Evolutionary conservation across 2,329 filamentous ascomycete species (phyloP), one percentile per base, ranked within the genome.

Genomic region (Teratosphaeria gauchensis): DNA sequence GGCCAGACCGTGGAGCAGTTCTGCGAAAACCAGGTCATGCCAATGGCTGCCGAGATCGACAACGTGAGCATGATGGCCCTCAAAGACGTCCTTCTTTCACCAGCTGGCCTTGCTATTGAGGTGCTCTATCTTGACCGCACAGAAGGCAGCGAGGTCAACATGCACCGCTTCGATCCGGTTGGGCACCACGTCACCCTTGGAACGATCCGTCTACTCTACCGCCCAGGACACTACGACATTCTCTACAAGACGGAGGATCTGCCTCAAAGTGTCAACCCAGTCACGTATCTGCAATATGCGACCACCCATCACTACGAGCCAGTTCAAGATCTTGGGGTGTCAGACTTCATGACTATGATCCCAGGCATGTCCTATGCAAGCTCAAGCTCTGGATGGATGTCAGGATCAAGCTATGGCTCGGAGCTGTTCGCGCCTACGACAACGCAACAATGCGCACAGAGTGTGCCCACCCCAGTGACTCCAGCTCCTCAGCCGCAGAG

Each of bases 61-160:
- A 86, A 96, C 67, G 77, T 96, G n/a, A 89, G 90, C 51, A 80
- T 97, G 62, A 84, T 84, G 60, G 84, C 90, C 2, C 78, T 97
- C 55, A 83, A 87, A 62, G 86, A 92, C 63, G 82, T 90, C 30
- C 80, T 97, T 3, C 83, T 97, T 62, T 87, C 89, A 69, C 89
- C 88, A 7, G 86, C 86, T 55, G 85, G 85, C 16, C 84, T 96
- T 63, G 84, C 86, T 4, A 82, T 97, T 21, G 90, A 96, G 70
- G 89, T 97, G 62, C 85, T 90, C 57, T 96, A 97, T 71, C 83
- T 99, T 8, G 94, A 97, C 71, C 85, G 90, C 66, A 96, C 89
- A 67, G 79, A 84, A 53, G 92, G 91, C 19, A 80, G 82, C 53
- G 81, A 88, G 66, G 89, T 90, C 67, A 95, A 89, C 69, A 82